These are phyloP conservation scores for Cnidoscolus chayamansa DNA, from an alignment of 441 rosid genomes.

Conservation along the genomic window DNA sequence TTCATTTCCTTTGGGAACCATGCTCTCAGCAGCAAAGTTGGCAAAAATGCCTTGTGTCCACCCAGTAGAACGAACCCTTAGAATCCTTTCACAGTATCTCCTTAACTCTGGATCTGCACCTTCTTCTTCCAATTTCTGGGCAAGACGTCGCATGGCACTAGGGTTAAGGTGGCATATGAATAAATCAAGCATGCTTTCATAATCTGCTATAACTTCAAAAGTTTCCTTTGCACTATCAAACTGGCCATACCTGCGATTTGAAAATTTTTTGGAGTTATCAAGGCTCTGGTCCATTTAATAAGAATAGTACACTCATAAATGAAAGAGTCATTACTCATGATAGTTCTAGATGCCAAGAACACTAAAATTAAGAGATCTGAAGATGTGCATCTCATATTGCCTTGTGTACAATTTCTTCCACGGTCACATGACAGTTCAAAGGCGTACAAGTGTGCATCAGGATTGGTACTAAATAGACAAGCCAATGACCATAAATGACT, in stretches of 20 bases:
- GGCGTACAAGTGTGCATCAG: neutral
- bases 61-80: slow-evolving; percentile 88
- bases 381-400: neutral
- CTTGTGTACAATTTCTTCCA: neutral
- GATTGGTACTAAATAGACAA: neutral
- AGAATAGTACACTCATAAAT: neutral
- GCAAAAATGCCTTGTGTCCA: slow-evolving; percentile 99
- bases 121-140: slow-evolving; percentile 96
- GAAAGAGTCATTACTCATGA: neutral
- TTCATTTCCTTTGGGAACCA: slow-evolving; percentile 98
- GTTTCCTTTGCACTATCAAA: slow-evolving; percentile 96
- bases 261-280: slow-evolving; percentile 21
- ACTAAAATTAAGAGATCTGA: neutral
- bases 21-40: slow-evolving; percentile 97
- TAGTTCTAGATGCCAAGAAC: neutral
- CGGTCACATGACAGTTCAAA: neutral
- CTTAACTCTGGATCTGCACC: slow-evolving; percentile 81
- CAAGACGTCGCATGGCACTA: slow-evolving; percentile 97
- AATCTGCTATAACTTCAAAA: slow-evolving; percentile 93
- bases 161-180: slow-evolving; percentile 98
- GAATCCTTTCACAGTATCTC: slow-evolving; percentile 86
- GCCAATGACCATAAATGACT: slow-evolving; percentile 1
- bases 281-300: neutral
- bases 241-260: slow-evolving; percentile 81
- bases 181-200: slow-evolving; percentile 92